A percentile compares a stretch with the other conserved stretches of the same genome.
phyloP scores from a whole-genome alignment of 2,329 filamentous ascomycete species.

The Microsporum ferrugineum region DNA sequence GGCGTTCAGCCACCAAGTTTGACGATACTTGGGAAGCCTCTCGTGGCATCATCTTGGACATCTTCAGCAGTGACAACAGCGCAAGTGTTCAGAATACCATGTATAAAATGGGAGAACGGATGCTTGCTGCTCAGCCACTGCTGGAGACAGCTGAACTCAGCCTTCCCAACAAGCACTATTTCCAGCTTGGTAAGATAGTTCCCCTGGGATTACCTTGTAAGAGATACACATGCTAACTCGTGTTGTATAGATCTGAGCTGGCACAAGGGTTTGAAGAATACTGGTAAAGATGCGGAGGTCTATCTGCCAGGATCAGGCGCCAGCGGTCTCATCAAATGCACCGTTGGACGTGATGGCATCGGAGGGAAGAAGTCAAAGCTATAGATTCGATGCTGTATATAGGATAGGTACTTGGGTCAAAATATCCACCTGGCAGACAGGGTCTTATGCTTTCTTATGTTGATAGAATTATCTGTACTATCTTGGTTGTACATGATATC shows the following conservation, averaged over 20 bases:
- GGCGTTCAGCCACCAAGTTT: slow-evolving; percentile 54
- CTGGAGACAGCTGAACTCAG: slow-evolving; percentile 66
- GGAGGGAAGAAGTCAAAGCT: background rate
- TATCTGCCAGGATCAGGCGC: slow-evolving; percentile 87
- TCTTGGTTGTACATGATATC: background rate
- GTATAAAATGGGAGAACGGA: slow-evolving; percentile 95
- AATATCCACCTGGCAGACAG: background rate
- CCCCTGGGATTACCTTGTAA: background rate
- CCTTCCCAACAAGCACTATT: slow-evolving; percentile 97
- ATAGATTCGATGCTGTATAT: background rate
- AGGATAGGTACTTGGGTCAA: background rate
- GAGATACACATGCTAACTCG: slow-evolving; percentile 10
- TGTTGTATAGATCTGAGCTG: slow-evolving; percentile 65
- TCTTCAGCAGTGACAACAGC: slow-evolving; percentile 80
- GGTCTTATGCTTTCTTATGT: background rate
- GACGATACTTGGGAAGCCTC: slow-evolving; percentile 67
- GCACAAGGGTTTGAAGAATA: slow-evolving; percentile 94
- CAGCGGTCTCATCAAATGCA: slow-evolving; percentile 92
- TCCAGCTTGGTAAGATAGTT: slow-evolving; percentile 57
- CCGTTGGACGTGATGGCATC: slow-evolving; percentile 44
- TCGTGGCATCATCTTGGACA: slow-evolving; percentile 76
- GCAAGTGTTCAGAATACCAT: slow-evolving; percentile 94
- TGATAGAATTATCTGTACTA: background rate
- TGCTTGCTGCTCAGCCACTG: slow-evolving; percentile 62
- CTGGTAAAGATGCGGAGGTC: slow-evolving; percentile 87